phyloP scores from a whole-genome alignment of 164 flowering plant species.

The Hamamelis virginiana region DNA sequence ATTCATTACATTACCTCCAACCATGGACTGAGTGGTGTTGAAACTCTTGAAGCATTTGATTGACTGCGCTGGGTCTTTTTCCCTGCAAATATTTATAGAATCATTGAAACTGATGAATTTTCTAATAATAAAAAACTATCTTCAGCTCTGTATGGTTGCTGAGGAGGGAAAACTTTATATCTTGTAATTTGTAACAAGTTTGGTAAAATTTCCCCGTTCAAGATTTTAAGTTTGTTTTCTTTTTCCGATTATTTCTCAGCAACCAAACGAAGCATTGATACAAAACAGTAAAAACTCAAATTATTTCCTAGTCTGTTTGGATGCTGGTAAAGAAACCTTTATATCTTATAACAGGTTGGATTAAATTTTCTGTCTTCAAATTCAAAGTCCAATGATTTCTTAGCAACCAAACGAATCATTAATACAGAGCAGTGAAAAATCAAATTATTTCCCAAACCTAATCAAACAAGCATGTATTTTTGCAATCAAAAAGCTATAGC shows the following conservation, averaged over 20 bases:
- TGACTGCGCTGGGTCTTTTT: slow-evolving; percentile 52
- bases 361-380: neutral
- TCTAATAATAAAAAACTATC: neutral
- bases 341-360: neutral
- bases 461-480: neutral
- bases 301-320: too few relatives aligned
- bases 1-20: slow-evolving; percentile 50
- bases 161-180: neutral
- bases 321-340: too few relatives aligned
- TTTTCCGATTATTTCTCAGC: too few relatives aligned
- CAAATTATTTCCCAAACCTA: neutral
- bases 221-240: too few relatives aligned
- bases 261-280: too few relatives aligned
- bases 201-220: neutral
- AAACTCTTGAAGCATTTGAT: slow-evolving; percentile 53
- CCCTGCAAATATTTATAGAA: slow-evolving; percentile 34
- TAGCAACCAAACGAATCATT: neutral
- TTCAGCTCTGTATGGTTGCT: neutral
- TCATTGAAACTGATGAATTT: neutral
- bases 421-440: neutral
- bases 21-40: slow-evolving; percentile 31
- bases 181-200: neutral
- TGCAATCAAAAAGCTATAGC: neutral
- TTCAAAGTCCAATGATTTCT: neutral
- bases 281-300: too few relatives aligned